A percentile compares a stretch with the other conserved stretches of the same genome.
phyloP scores from a whole-genome alignment of 2,329 filamentous ascomycete genomes.

The Epichloe elymi region DNA sequence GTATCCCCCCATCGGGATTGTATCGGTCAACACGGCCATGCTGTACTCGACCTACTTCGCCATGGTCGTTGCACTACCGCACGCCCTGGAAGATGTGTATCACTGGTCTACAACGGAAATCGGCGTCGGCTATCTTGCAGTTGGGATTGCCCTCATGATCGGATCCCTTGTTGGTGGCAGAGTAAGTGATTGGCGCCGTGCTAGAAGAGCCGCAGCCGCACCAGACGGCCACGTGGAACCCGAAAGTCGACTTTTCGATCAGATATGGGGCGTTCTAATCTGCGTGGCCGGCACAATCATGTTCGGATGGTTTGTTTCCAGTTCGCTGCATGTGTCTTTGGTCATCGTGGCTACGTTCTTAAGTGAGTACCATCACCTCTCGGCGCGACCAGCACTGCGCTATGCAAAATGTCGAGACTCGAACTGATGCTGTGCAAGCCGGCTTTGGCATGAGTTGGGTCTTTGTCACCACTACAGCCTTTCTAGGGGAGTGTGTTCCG shows the following conservation, averaged over 20 bases:
- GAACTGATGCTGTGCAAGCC: slow-evolving; percentile 8
- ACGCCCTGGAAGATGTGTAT: slow-evolving; percentile 18
- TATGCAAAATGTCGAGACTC: not conserved
- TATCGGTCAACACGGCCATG: slow-evolving; percentile 20
- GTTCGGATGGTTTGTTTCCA: slow-evolving; percentile 27
- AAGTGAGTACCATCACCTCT: slow-evolving; percentile 9
- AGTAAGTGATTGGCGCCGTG: slow-evolving; percentile 23
- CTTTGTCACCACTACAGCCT: slow-evolving; percentile 27
- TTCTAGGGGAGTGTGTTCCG: slow-evolving; percentile 25
- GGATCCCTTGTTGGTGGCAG: slow-evolving; percentile 25
- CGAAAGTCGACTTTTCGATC: slow-evolving; percentile 25
- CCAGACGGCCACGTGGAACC: slow-evolving; percentile 15
- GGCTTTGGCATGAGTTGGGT: slow-evolving; percentile 27
- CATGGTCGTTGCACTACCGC: slow-evolving; percentile 18
- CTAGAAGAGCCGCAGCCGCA: slow-evolving; percentile 7
- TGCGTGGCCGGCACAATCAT: slow-evolving; percentile 23
- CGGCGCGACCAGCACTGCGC: not conserved
- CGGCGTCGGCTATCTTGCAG: slow-evolving; percentile 23
- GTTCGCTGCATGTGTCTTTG: slow-evolving; percentile 15
- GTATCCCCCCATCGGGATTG: slow-evolving; percentile 21
- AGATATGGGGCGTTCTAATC: slow-evolving; percentile 26
- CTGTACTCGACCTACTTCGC: slow-evolving; percentile 21
- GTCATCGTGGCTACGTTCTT: slow-evolving; percentile 18
- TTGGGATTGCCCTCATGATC: slow-evolving; percentile 12
- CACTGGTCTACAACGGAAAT: slow-evolving; percentile 20